These are phyloP conservation scores for Wickerhamia fluorescens DNA, from an alignment of 805 yeast genomes.

Conservation along the genomic window DNA sequence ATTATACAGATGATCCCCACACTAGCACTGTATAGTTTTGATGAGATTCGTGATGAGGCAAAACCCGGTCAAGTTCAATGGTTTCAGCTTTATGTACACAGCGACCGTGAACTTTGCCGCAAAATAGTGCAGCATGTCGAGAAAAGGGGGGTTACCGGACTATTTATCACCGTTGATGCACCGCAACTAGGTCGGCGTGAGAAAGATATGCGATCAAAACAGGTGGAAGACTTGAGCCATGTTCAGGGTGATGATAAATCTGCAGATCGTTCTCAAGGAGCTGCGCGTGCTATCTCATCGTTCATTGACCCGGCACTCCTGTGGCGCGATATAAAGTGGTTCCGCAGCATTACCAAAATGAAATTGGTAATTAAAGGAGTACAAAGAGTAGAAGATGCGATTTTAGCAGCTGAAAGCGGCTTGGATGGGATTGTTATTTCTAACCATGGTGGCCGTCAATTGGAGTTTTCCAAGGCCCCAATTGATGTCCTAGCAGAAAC, in stretches of 20 bases:
- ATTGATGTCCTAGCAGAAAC: constrained; percentile 55
- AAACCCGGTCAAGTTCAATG: constrained; percentile 42
- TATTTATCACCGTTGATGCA: constrained; percentile 51
- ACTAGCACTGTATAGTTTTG: constrained; percentile 79
- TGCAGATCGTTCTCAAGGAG: constrained; percentile 18
- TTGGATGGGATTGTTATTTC: constrained; percentile 60
- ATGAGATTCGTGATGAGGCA: constrained; percentile 73
- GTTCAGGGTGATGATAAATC: constrained; percentile 24
- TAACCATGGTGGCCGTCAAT: constrained; percentile 71
- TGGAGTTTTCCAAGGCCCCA: constrained; percentile 57
- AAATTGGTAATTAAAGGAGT: constrained; percentile 53
- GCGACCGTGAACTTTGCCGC: constrained; percentile 25
- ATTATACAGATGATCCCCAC: constrained; percentile 90
- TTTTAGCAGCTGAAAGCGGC: constrained; percentile 50
- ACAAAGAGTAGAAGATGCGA: constrained; percentile 59
- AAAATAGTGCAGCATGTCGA: constrained; percentile 32
- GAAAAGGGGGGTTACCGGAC: constrained; percentile 34
- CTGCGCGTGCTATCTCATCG: constrained; percentile 29
- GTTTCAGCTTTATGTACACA: constrained; percentile 43
- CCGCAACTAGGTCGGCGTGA: constrained; percentile 50
- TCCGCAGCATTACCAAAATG: constrained; percentile 29
- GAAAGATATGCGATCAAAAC: constrained; percentile 36
- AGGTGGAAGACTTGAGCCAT: constrained; percentile 16
- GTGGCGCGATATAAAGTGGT: constrained; percentile 37
- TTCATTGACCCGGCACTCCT: constrained; percentile 34